These are phyloP conservation scores for Glycine tomentella DNA, from an alignment of 306 rosid genomes.

Conservation along the genomic window DNA sequence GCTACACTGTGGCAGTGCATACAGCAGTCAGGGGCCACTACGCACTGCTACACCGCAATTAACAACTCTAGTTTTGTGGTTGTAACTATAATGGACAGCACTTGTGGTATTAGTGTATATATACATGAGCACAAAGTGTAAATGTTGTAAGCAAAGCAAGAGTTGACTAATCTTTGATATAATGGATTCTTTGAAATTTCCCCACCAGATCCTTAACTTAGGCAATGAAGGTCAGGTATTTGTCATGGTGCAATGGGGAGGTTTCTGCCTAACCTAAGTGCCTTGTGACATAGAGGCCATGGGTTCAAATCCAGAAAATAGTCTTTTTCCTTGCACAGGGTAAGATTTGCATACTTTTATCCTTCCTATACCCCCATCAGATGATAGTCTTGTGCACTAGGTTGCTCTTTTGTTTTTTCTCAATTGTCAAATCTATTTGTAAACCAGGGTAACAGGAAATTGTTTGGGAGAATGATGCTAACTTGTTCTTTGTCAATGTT, in stretches of 20 bases:
- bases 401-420: not conserved
- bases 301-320: not conserved
- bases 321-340: not conserved
- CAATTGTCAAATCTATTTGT: not conserved
- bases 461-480: not conserved
- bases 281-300: not conserved
- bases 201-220: not conserved
- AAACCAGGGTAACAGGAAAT: not conserved
- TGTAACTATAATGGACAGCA: not conserved
- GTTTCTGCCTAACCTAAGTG: not conserved
- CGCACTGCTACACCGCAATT: not conserved
- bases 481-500: not conserved
- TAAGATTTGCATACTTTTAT: not conserved
- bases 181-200: not conserved
- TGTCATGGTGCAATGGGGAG: not conserved
- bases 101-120: constrained; percentile 9
- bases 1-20: not conserved
- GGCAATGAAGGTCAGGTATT: constrained; percentile 4
- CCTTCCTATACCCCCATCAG: not conserved
- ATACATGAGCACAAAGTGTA: not conserved
- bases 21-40: not conserved
- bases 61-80: not conserved
- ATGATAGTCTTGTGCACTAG: not conserved
- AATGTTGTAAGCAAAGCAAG: no score
- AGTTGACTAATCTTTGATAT: not conserved